Evolutionary conservation across 352 stramenopile species (phyloP), one percentile per base, ranked within the genome.

Genomic region (Phytopythium kandeliae): DNA sequence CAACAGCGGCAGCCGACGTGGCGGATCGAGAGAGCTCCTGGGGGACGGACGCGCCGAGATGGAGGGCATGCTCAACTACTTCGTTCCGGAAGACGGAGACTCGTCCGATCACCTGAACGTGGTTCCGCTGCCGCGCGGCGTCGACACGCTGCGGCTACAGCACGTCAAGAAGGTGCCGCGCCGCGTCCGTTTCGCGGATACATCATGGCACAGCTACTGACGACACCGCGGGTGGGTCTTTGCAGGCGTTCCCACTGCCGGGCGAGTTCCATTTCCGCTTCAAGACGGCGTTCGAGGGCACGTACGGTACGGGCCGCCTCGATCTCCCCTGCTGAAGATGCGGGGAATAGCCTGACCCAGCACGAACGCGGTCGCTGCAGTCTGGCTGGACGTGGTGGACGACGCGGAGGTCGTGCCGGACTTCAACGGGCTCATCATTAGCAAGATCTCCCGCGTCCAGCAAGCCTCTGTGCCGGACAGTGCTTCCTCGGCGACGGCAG

Each of bases 21-120:
- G 26, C n/a, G 19, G 37, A 37, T 25, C n/a, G 45, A 51, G 30
- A n/a, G 28, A 42, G n/a, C n/a, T n/a, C n/a, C n/a, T n/a, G n/a
- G 28, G 12, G 3, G 26, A 37, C 26, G 25, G 6, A 26, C 38
- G 38, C 38, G 31, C 19, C 36, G 73, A 33, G 33, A 92, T 92
- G 82, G 82, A 92, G 53, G 79, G 82, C 46, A 89, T 92, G 82
- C 71, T 93, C 46, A 91, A 93, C 65, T 93, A 93, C 66, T 91
- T 90, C 47, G 69, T 93, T 48, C 83, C 83, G 33, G 83, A 93
- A 57, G 83, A 93, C 65, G 83, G 83, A 35, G 83, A 93, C 61
- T 85, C 78, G 44, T 86, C 78, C 51, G 83, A 93, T 56, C 83
- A 93, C 66, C 55, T 91, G 54, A 93, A 93, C 58, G 77, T 93